Base-by-base conservation (phyloP, 2,329 filamentous ascomycete species). In the Sarocladium kiliense region DNA sequence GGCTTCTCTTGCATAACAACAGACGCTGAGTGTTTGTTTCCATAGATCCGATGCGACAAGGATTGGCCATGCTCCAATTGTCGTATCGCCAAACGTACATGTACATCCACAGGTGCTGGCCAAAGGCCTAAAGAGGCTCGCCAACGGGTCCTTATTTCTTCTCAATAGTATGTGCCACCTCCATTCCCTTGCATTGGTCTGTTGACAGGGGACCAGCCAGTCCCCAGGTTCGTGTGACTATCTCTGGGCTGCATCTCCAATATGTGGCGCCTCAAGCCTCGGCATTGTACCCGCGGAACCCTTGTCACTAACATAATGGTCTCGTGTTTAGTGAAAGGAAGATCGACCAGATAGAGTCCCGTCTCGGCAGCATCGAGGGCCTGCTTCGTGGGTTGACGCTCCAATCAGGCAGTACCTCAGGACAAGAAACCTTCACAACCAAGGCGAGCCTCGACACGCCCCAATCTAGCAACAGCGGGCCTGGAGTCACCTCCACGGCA, bases 21-120 rank as follows among this genome's bases (percentile, higher is more conserved):
- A 30, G n/a, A 19, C 26, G 47, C 47, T 51, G 27, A 34, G 19
- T 36, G 25, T 16, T 21, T 0, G 42, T 45, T 44, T 2, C n/a
- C 26, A 11, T 59, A 84, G 80, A 80, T 83, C 56, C 78, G 79
- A 47, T 84, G 80, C 62, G 79, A 83, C 63, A 82, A 81, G 65
- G 77, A 80, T 39, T 76, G 74, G 58, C 80, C 80, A 25, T 84
- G 80, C 64, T 78, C 79, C 54, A 83, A 82, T 61, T 84, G 80
- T 62, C 74, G 76, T 32, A 79, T 74, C 23, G 77, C 79, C 26
- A 77, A 76, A 58, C 72, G 80, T 9, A 63, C 71, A 12, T 84
- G 80, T 62, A 81, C 77, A 56, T 82, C 78, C 3, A 81, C 78
- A 0, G 79, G 80, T 3, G 68, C 73, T 12, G 77, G 77, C 7